These are phyloP conservation scores for Colletotrichum viniferum DNA, from an alignment of 2,329 filamentous ascomycete species.

Conservation along the genomic window DNA sequence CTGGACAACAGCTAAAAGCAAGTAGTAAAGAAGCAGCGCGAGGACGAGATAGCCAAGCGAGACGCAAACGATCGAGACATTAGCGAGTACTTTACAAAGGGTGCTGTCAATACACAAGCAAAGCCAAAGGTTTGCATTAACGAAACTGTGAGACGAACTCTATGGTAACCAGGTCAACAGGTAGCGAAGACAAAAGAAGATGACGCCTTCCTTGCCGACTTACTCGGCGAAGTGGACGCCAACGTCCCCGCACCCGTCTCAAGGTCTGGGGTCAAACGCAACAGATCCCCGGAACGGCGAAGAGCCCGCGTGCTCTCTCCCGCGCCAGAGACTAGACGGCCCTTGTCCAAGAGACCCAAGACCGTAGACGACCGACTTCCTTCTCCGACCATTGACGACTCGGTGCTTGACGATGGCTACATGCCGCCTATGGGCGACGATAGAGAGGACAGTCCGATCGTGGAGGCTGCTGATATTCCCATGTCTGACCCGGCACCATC, in stretches of 20 bases:
- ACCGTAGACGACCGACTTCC: conserved; percentile 52
- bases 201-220: conserved; percentile 81
- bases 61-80: conserved; percentile 92
- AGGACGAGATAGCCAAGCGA: conserved; percentile 83
- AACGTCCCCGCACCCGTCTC: conserved; percentile 65
- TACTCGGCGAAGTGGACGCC: conserved; percentile 87
- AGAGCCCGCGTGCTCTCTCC: conserved; percentile 84
- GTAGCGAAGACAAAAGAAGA: conserved; percentile 83
- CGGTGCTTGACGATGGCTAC: conserved; percentile 57
- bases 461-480: conserved; percentile 52
- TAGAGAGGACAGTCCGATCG: conserved; percentile 63
- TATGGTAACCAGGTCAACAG: conserved; percentile 43
- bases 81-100: conserved; percentile 90
- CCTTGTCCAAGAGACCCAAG: conserved; percentile 61
- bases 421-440: conserved; percentile 44
- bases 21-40: conserved; percentile 82
- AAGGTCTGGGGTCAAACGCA: conserved; percentile 61
- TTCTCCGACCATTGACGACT: conserved; percentile 57
- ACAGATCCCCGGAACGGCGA: conserved; percentile 77
- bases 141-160: neutral
- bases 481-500: conserved; percentile 89
- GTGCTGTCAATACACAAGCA: conserved; percentile 65
- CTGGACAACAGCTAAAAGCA: neutral
- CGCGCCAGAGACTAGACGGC: conserved; percentile 58
- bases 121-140: conserved; percentile 77